These are phyloP conservation scores for Pisolithus sp. DNA, from an alignment of 768 basidiomycete species.

Conservation along the genomic window DNA sequence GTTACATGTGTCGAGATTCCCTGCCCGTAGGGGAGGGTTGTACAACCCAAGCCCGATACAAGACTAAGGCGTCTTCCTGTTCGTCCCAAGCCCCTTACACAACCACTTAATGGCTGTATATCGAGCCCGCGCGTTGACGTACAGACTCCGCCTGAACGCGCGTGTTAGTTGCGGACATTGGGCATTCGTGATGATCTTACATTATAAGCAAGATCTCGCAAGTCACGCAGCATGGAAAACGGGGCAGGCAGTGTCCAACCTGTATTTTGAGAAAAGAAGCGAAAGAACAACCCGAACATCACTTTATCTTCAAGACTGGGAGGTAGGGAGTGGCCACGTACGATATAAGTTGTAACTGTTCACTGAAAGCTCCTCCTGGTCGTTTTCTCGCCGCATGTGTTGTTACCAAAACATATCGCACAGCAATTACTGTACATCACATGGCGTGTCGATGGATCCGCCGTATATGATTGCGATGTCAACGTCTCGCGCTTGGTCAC, in stretches of 20 bases:
- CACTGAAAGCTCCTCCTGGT: constrained; percentile 70
- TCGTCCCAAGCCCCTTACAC: too few relatives aligned
- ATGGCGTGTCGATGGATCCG: constrained; percentile 63
- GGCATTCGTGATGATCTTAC: constrained; percentile 33
- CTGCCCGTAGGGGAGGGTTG: too few relatives aligned
- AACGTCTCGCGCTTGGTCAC: constrained; percentile 24
- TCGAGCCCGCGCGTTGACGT: too few relatives aligned
- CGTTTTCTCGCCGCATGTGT: constrained; percentile 63
- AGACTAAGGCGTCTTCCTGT: too few relatives aligned
- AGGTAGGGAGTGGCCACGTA: constrained; percentile 34
- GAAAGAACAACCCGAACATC: constrained; percentile 55
- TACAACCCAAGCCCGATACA: too few relatives aligned
- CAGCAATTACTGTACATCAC: constrained; percentile 85
- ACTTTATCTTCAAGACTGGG: background rate
- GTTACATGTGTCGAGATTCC: too few relatives aligned
- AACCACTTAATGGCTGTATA: too few relatives aligned
- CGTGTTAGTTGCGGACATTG: background rate
- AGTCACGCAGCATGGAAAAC: constrained; percentile 74
- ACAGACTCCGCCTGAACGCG: constrained; percentile 34
- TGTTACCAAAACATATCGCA: constrained; percentile 75
- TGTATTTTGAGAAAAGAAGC: constrained; percentile 72
- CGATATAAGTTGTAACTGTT: constrained; percentile 71
- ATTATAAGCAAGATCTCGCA: constrained; percentile 81
- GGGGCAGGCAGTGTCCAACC: constrained; percentile 84
- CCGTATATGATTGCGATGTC: constrained; percentile 36